A percentile compares a stretch with the other conserved stretches of the same genome.
phyloP scores from a whole-genome alignment of 2,329 filamentous ascomycete species.

The Trichoderma polysporum region DNA sequence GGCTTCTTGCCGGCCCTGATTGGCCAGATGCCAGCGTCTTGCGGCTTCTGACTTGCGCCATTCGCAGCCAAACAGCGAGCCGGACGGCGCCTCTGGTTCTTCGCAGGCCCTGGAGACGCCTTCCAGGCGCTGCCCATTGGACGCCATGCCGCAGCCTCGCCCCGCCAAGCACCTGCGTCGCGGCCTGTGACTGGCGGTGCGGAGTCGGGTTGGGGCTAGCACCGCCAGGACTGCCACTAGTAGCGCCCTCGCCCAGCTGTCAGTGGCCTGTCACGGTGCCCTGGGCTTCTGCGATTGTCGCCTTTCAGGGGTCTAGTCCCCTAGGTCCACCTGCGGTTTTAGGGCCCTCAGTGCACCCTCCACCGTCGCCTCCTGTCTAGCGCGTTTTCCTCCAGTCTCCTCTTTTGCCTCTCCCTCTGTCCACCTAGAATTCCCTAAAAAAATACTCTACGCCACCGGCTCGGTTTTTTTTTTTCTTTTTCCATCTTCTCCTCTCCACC shows the following conservation, averaged over 20 bases:
- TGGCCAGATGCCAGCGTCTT: slow-evolving; percentile 9
- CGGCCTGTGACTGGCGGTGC: not conserved
- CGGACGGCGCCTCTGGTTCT: not conserved
- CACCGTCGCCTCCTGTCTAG: slow-evolving; percentile 21
- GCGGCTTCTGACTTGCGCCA: slow-evolving; percentile 1
- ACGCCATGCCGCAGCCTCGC: slow-evolving; percentile 5
- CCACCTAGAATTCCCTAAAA: slow-evolving; percentile 22
- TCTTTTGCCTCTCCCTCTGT: slow-evolving; percentile 25
- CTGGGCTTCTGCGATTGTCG: not conserved
- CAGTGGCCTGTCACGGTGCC: slow-evolving; percentile 12
- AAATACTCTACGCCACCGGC: slow-evolving; percentile 17
- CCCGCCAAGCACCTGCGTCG: not conserved
- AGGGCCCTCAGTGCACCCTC: not conserved
- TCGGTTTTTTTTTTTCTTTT: slow-evolving; percentile 33
- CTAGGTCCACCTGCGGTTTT: slow-evolving; percentile 11
- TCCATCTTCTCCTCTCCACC: slow-evolving; percentile 30
- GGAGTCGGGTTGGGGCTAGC: not conserved
- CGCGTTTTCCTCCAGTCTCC: not conserved
- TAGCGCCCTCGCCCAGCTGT: not conserved
- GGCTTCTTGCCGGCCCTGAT: not conserved
- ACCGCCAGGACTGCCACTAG: not conserved
- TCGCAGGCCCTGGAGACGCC: not conserved
- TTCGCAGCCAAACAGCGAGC: not conserved
- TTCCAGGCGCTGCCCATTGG: slow-evolving; percentile 4
- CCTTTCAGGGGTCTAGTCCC: slow-evolving; percentile 14